A percentile compares a stretch with the other conserved stretches of the same genome.
phyloP scores from a whole-genome alignment of 345 rosid species.

The Cardiospermum halicacabum region DNA sequence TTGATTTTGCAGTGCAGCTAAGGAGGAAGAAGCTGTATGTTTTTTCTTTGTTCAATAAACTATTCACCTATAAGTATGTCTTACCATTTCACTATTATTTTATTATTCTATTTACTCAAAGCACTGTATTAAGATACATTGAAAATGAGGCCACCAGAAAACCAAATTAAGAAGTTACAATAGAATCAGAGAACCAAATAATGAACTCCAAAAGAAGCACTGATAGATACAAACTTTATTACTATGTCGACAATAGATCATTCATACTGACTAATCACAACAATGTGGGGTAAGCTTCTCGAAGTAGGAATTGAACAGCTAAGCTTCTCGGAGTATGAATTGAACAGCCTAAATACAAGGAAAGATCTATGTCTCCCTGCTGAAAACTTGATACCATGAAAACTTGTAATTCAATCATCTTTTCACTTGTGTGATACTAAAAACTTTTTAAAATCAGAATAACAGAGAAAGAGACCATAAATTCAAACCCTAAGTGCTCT shows the following conservation, averaged over 20 bases:
- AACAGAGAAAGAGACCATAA: not conserved
- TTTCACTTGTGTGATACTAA: not conserved
- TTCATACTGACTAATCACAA: not conserved
- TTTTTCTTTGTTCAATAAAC: not conserved
- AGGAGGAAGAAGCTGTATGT: not conserved
- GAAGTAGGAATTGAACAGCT: not conserved
- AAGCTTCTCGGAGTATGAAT: too few relatives aligned
- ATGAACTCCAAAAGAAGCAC: not conserved
- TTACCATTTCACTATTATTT: not conserved
- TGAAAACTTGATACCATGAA: not conserved
- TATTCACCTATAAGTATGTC: not conserved
- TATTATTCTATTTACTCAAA: not conserved
- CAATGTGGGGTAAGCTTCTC: not conserved
- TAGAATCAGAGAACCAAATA: constrained; percentile 14
- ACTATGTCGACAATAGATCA: not conserved
- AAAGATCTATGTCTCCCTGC: not conserved
- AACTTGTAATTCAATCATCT: not conserved
- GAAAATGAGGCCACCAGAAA: constrained; percentile 17
- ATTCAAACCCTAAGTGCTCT: not conserved
- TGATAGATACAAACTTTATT: not conserved
- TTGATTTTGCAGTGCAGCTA: not conserved
- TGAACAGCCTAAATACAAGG: not conserved
- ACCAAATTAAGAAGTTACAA: constrained; percentile 14
- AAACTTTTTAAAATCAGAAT: not conserved
- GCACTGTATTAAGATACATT: too few relatives aligned